Base-by-base conservation (phyloP, 2,329 filamentous ascomycete genomes). In the Phaeoacremonium minimum region DNA sequence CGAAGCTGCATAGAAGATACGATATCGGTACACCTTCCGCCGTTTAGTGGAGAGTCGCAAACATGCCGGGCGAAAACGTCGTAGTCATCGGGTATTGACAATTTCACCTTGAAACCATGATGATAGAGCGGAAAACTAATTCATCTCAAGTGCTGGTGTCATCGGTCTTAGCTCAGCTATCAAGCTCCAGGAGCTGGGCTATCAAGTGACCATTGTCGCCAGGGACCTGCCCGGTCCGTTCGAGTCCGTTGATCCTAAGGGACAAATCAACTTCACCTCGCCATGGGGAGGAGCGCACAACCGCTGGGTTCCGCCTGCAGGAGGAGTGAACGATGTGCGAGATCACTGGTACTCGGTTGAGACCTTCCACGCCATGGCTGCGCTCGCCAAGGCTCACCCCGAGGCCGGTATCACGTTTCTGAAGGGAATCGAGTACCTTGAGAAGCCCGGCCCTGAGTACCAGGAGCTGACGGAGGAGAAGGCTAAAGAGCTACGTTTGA, bases 211-310 rank as follows among this genome's bases (percentile, higher is more conserved):
- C 14, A 60, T 73, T 32, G 44, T 73, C 4, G 67, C 69, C 15
- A 58, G 55, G 22, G 65, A 72, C 49, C 67, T 73, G 32, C 69
- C 69, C 8, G 53, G 50, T n/a, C 63, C 67, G 8, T 69, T 61
- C 32, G 69, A 71, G 49, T 62, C 64, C 11, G 56, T 67, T 20
- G 61, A 69, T 39, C 48, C 59, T 5, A 42, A 41, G 12, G 42
- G 55, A 1, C 54, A 63, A 38, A 66, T 73, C 49, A 65, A 77
- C 57, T 78, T 69, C 49, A 70, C 74, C 12, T 77, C 74, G 18
- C 72, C 73, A 35, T 77, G 73, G 73, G 74, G 66, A 22, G 74
- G 74, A 9, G 73, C 74, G 3, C 72, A 78, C 48, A 73, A 75
- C 44, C 64, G 73, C 28, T 72, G 66, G 47, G 67, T 75, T 20